Evolutionary conservation across 2,329 filamentous ascomycete species (phyloP), one percentile per base, ranked within the genome.

Genomic region (Cercospora sesami): DNA sequence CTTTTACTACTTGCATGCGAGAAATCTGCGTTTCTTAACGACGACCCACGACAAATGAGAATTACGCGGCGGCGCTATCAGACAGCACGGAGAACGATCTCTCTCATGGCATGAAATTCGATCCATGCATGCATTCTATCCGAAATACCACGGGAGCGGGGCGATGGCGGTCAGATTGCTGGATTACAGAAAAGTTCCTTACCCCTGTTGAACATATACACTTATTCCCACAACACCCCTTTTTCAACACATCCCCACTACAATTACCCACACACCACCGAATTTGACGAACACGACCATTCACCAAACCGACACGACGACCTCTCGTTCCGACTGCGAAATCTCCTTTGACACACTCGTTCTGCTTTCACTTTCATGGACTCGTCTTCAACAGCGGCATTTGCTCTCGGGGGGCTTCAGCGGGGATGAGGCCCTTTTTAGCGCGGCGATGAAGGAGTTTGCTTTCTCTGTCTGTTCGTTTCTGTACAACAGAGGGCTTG

Each of bases 1-100:
- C 68, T 72, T 73, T 73, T 72, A 67, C 67, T 70, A 73, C 70
- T 64, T 73, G 69, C 71, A 71, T 72, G 67, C 69, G 65, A 62
- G 66, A 65, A 68, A 69, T 64, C 68, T 64, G 71, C 71, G 71
- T 73, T 72, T 68, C 68, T 72, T 72, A n/a, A 73, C 71, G 71
- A 73, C 67, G 68, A 73, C 64, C 67, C 70, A 73, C 71, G 71
- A 73, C 68, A 64, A 58, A 73, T 66, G 71, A 71, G 31, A 57
- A 63, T n/a, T 39, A 61, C 26, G 53, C 53, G 53, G 62, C 62
- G 62, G 62, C 62, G 62, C 71, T 39, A 59, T 68, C 67, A 71
- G 58, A 71, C 71, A 71, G 71, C 66, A 71, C 67, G 69, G 70
- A 64, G 48, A 63, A 72, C 64, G 67, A 70, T 68, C 71, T 71